phyloP scores from a whole-genome alignment of 257 asterid genomes.

The Solanum neorickii region DNA sequence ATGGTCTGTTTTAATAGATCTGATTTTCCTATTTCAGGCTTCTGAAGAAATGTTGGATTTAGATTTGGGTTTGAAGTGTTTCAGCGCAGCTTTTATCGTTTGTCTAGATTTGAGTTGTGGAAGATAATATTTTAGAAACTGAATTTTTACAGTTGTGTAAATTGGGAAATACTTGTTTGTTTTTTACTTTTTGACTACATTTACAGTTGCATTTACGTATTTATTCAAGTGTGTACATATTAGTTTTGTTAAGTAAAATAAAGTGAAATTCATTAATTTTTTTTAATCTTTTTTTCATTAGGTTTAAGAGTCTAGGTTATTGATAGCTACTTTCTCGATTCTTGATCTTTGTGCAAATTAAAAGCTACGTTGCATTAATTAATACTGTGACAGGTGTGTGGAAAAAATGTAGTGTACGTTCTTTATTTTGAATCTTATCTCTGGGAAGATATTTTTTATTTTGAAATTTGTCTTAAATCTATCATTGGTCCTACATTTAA shows the following conservation, averaged over 20 bases:
- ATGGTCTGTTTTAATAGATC: neutral
- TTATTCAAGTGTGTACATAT: no score
- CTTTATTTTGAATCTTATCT: neutral
- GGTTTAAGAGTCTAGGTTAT: neutral
- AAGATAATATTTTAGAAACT: no score
- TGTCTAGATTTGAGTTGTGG: neutral
- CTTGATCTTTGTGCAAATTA: neutral
- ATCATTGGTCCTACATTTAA: no score
- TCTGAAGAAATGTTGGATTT: constrained; percentile 4
- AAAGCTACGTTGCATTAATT: neutral
- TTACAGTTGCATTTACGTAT: no score
- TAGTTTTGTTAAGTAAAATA: neutral
- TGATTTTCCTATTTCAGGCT: constrained; percentile 31
- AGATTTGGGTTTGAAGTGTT: neutral
- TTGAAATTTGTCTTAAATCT: neutral
- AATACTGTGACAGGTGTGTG: neutral
- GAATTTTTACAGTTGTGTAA: neutral
- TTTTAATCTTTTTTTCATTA: no score
- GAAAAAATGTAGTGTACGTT: neutral
- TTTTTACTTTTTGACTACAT: neutral
- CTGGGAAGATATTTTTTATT: neutral
- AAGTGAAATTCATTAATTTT: neutral
- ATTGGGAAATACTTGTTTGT: neutral
- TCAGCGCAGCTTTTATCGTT: neutral
- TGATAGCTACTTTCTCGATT: neutral